Evolutionary conservation across 805 yeast genomes (phyloP), one percentile per base, ranked within the genome.

Genomic region (Metschnikowia orientalis): DNA sequence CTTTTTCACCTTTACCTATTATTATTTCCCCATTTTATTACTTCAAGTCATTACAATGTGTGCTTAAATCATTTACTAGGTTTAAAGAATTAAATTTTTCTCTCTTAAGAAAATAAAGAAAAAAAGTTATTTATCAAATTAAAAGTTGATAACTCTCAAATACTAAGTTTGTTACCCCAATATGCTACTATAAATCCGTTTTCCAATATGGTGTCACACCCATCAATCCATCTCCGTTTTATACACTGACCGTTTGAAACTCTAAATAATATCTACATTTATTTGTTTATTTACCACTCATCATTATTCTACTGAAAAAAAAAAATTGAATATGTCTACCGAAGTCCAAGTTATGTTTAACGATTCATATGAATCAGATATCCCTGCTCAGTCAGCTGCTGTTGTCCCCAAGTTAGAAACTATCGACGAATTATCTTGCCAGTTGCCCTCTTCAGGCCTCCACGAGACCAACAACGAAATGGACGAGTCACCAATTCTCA

Each of bases 401-500:
- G 36, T 38, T 24, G 37, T 36, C 26, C 32, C 37, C 36, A 54
- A 53, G 42, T 30, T 36, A 31, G 54, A 44, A 26, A 20, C 47
- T 23, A 34, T 48, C 12, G 53, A 48, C 31, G 54, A 53, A 40
- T 48, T 54, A 38, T 47, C 53, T 17, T 48, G 55, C 21, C 56
- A 50, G 34, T 47, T 54, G 34, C 59, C 59, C n/a, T 30, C 44
- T n/a, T 32, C 35, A 8, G 32, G 42, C 24, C 35, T 26, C 11
- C 39, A 34, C 22, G n/a, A n/a, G n/a, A 30, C 46, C 20, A 28
- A 52, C 18, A 35, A 34, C 28, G 38, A 37, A 18, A 19, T 23
- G 32, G 38, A 37, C 32, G 31, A 18, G 17, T 63, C 79, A 32
- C 79, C 81, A 8, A 55, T 74, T 40, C 69, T 72, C 42, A 62